Percentiles rank a stretch among this genome's conserved stretches.
Evolutionary conservation across 495 filamentous ascomycete species (phyloP).

Genomic region (Penicillium silybi): DNA sequence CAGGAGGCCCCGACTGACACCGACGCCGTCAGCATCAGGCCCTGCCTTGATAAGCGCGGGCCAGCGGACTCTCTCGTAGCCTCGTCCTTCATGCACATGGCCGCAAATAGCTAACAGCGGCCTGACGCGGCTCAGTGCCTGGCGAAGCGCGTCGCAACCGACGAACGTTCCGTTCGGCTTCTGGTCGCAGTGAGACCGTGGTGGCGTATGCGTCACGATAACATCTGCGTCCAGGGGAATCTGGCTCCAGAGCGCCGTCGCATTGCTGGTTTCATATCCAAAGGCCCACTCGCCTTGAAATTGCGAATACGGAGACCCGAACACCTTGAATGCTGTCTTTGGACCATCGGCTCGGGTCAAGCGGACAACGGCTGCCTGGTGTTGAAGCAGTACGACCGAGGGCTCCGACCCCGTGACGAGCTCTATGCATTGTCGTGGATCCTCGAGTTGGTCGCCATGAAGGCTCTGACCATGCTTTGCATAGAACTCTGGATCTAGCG

Average conservation of each 20-base stretch:
- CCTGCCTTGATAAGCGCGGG: conserved; percentile 1
- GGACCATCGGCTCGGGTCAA: conserved; percentile 56
- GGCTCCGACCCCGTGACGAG: conserved; percentile 48
- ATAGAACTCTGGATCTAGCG: conserved; percentile 63
- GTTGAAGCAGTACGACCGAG: conserved; percentile 62
- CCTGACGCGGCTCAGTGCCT: conserved; percentile 35
- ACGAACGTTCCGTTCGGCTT: conserved; percentile 22
- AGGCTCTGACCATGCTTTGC: conserved; percentile 51
- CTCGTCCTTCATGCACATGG: conserved; percentile 49
- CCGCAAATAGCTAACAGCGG: conserved; percentile 46
- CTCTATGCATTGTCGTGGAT: conserved; percentile 51
- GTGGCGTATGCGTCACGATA: conserved; percentile 48
- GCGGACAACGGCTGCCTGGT: conserved; percentile 55
- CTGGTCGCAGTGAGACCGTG: conserved; percentile 42
- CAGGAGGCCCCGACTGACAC: conserved; percentile 14
- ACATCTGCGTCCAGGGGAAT: conserved; percentile 46
- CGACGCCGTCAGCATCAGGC: conserved; percentile 2
- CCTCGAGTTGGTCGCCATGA: conserved; percentile 57
- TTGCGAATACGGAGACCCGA: conserved; percentile 72
- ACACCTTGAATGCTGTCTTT: conserved; percentile 65
- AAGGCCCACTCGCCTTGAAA: conserved; percentile 67
- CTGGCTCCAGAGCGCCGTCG: conserved; percentile 45
- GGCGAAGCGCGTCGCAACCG: conserved; percentile 41
- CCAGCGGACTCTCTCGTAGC: conserved; percentile 42
- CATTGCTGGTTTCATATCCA: conserved; percentile 53